Conservation (phyloP, 1,139 yeast species). For the Nadsonia starkeyi-henricii region DNA sequence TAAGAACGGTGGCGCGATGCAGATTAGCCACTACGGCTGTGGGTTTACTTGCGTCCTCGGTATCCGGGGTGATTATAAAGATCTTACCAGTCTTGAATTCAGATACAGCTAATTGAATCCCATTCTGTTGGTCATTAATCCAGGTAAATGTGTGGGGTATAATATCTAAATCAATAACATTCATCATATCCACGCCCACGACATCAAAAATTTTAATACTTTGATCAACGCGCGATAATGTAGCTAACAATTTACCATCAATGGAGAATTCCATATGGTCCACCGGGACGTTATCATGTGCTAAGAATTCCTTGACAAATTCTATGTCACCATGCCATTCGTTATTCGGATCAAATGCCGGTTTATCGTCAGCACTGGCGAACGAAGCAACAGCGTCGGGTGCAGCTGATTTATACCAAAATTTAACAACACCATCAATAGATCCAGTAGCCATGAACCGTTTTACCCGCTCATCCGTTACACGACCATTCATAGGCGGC, state of each 20-base stretch:
- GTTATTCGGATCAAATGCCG: slow-evolving; percentile 10
- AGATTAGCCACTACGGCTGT: slow-evolving; percentile 13
- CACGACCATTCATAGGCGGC: slow-evolving; percentile 6
- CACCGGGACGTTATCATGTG: slow-evolving; percentile 22
- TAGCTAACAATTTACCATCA: slow-evolving; percentile 22
- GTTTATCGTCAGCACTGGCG: slow-evolving; percentile 7
- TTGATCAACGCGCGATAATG: slow-evolving; percentile 21
- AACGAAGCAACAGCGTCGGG: background rate
- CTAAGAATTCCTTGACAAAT: slow-evolving; percentile 27
- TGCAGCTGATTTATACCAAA: slow-evolving; percentile 24
- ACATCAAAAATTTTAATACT: slow-evolving; percentile 30
- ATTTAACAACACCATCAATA: slow-evolving; percentile 30
- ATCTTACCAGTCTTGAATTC: slow-evolving; percentile 7
- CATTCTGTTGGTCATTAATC: slow-evolving; percentile 8
- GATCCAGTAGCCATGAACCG: slow-evolving; percentile 26
- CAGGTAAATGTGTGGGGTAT: slow-evolving; percentile 13
- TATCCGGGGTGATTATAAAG: slow-evolving; percentile 19
- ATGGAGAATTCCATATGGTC: slow-evolving; percentile 14
- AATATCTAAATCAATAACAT: slow-evolving; percentile 18
- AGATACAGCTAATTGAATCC: background rate
- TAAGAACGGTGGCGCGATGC: slow-evolving; percentile 17
- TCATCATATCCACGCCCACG: slow-evolving; percentile 29
- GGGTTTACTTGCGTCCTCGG: slow-evolving; percentile 10
- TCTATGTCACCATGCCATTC: slow-evolving; percentile 15
- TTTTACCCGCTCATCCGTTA: slow-evolving; percentile 4